Evolutionary conservation across 139 green algal genomes (phyloP).

Genomic region (Parachlorella kessleri): DNA sequence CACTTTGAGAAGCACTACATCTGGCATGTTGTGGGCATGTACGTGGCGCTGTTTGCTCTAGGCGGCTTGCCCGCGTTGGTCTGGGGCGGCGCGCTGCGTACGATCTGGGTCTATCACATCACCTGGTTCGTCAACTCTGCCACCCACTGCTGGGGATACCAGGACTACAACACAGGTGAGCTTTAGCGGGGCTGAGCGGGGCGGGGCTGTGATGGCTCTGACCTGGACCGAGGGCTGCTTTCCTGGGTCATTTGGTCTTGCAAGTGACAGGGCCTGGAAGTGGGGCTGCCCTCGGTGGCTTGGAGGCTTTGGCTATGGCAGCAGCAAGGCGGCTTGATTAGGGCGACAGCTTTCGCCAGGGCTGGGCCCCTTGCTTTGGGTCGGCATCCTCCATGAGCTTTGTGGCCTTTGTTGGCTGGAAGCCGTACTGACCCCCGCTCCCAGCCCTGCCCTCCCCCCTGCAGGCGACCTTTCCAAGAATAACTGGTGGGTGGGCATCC

Average conservation of each 20-base stretch:
- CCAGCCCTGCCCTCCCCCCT: constrained; percentile 23
- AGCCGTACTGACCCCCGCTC: no score
- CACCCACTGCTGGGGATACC: constrained; percentile 93
- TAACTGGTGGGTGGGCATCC: constrained; percentile 83
- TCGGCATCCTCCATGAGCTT: no score
- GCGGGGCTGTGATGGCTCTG: no score
- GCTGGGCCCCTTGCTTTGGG: background rate
- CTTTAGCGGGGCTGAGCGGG: no score
- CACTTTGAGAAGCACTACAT: constrained; percentile 87
- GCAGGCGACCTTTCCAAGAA: constrained; percentile 87
- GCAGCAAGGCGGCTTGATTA: no score
- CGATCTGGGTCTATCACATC: constrained; percentile 97
- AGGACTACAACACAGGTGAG: constrained; percentile 86
- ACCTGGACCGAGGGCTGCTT: no score
- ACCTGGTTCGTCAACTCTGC: constrained; percentile 99
- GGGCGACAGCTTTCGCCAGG: background rate
- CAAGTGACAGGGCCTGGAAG: no score
- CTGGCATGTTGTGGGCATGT: constrained; percentile 84
- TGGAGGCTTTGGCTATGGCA: no score
- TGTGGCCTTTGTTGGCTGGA: no score
- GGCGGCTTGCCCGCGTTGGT: constrained; percentile 90
- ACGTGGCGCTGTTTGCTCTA: constrained; percentile 79
- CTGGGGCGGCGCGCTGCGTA: constrained; percentile 92
- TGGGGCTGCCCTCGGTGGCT: no score
- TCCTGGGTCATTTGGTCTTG: no score